Evolutionary conservation across 768 basidiomycete species (phyloP), one percentile per base, ranked within the genome.

Genomic region (Boletus pseudo-olivaceus): DNA sequence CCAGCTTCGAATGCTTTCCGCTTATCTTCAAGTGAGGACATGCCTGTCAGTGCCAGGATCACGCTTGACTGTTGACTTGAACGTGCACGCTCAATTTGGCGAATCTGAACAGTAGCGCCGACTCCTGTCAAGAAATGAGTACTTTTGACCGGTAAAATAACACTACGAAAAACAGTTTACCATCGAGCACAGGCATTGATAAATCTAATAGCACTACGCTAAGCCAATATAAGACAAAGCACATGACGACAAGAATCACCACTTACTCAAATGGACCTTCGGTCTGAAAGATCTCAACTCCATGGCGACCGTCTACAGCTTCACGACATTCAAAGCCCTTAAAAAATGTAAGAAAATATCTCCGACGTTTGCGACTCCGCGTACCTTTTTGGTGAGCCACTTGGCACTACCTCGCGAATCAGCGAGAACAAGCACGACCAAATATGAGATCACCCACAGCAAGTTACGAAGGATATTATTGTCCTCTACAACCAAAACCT

Each of bases 161-260:
- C n/a, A 20, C 12, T 37, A 19, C 32, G 32, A 34, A 50, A 19
- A 33, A 56, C 30, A 47, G 60, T 76, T 55, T 48, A 84, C 91
- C 95, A 67, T 97, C 92, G 52, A 97, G 81, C n/a, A 91, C 70
- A 1, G 93, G 95, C 94, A 97, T 97, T 1, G 90, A 93, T 52
- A 97, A 73, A 69, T 97, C 94, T 55, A 97, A 75, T 14, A 95
- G 78, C 34, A 95, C 87, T 33, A 93, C 82, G 57, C 93, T 95
- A 47, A 49, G 44, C 34, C 49, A 49, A n/a, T 14, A 43, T 49
- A 19, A 60, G 50, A 38, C 27, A 38, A 48, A 23, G 49, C 5
- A 38, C 19, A 3, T 42, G n/a, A 50, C 5, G 49, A 34, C 17
- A 17, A 27, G 20, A 37, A 41, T 44, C 23, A 43, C 9, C 10